Conservation (phyloP, 345 rosid genomes). For the Noccaea bulbosa region DNA sequence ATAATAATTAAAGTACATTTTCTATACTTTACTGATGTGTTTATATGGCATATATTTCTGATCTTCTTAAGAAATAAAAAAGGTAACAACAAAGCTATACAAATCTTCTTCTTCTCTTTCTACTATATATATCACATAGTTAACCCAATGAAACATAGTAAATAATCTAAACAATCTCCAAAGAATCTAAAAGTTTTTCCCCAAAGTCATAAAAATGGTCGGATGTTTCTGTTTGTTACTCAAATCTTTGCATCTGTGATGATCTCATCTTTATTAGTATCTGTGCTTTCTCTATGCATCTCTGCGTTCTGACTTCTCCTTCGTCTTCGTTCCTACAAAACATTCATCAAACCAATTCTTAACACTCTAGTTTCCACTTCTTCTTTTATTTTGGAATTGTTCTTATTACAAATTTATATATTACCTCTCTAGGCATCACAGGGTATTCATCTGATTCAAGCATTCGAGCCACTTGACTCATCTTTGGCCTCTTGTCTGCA, state of each 20-base stretch:
- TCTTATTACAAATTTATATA: neutral
- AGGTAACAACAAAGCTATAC: slow-evolving; percentile 40
- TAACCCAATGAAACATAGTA: slow-evolving; percentile 40
- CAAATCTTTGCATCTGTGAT: slow-evolving; percentile 34
- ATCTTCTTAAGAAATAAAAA: neutral
- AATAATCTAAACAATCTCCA: slow-evolving; percentile 39
- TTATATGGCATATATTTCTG: no score
- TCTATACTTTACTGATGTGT: no score
- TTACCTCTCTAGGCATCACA: slow-evolving; percentile 75
- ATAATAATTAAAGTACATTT: no score
- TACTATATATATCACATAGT: slow-evolving; percentile 21
- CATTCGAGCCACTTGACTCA: slow-evolving; percentile 97
- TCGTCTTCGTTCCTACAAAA: slow-evolving; percentile 71
- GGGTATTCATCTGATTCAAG: slow-evolving; percentile 93
- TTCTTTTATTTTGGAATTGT: neutral
- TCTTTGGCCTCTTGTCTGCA: slow-evolving; percentile 88
- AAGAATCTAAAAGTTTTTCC: slow-evolving; percentile 24
- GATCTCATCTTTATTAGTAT: slow-evolving; percentile 51
- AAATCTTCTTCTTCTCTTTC: slow-evolving; percentile 32
- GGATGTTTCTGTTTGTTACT: slow-evolving; percentile 20
- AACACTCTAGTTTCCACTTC: slow-evolving; percentile 3
- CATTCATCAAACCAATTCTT: slow-evolving; percentile 14
- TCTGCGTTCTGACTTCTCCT: slow-evolving; percentile 59
- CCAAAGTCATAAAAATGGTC: slow-evolving; percentile 16
- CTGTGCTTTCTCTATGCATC: slow-evolving; percentile 52